A percentile compares a stretch with the other conserved stretches of the same genome.
Conservation (phyloP, 371 early-diverging fungal species). For the Umbelopsis sp. region DNA sequence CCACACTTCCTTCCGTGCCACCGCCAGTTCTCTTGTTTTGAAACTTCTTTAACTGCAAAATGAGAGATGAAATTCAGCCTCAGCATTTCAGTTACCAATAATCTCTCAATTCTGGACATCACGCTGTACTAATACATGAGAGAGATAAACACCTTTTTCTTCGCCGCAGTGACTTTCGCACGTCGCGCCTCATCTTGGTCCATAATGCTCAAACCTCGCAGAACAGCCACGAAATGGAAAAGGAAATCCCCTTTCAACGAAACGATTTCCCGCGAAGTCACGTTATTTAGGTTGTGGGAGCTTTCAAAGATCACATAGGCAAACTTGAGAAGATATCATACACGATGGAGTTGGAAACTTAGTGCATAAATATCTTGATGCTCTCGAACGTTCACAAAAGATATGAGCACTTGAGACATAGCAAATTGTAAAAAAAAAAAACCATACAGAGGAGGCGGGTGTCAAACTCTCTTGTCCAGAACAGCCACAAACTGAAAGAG, state of each 20-base stretch:
- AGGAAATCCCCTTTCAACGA: background rate
- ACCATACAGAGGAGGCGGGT: too few species aligned
- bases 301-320: too few species aligned
- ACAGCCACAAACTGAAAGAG: too few species aligned
- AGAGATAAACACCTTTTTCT: constrained; percentile 6
- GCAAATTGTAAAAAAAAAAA: too few species aligned
- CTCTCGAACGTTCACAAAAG: too few species aligned
- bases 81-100: background rate
- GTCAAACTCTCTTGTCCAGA: too few species aligned
- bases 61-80: background rate
- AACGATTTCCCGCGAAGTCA: background rate
- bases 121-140: background rate
- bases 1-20: background rate
- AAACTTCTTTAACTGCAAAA: constrained; percentile 5
- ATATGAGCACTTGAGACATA: too few species aligned
- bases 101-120: background rate
- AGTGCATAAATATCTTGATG: too few species aligned
- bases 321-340: too few species aligned
- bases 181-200: constrained; percentile 18
- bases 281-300: background rate
- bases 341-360: too few species aligned
- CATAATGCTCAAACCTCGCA: background rate
- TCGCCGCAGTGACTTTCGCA: constrained; percentile 5
- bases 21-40: background rate
- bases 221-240: constrained; percentile 10